Evolutionary conservation across 176 grass and related monocot genomes (phyloP).

Genomic region (Musa acuminata): DNA sequence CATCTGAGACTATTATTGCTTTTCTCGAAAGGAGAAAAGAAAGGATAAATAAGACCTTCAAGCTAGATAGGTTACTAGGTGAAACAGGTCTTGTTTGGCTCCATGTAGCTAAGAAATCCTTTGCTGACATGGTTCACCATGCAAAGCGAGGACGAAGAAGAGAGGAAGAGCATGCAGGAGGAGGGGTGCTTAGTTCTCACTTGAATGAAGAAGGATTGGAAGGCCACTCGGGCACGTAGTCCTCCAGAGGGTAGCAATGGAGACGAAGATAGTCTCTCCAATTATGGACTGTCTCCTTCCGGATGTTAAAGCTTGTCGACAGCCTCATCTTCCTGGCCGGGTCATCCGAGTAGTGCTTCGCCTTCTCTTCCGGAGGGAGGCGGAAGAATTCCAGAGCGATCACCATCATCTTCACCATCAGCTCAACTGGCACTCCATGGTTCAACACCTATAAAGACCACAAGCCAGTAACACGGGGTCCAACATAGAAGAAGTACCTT

Average conservation of each 20-base stretch:
- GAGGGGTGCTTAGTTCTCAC: background rate
- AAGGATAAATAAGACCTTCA: no score
- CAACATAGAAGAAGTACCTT: no score
- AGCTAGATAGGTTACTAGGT: no score
- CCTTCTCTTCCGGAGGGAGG: slow-evolving; percentile 2
- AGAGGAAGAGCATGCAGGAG: no score
- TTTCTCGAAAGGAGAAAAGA: no score
- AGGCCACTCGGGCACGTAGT: background rate
- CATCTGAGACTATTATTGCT: no score
- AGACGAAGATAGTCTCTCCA: slow-evolving; percentile 6
- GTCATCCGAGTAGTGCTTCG: slow-evolving; percentile 5
- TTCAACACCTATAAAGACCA: background rate
- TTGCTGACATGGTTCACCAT: no score
- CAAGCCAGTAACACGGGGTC: background rate
- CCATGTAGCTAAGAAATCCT: no score
- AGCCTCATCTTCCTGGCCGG: background rate
- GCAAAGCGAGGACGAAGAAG: no score
- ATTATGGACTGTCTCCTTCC: slow-evolving; percentile 1
- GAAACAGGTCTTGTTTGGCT: no score
- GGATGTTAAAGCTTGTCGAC: slow-evolving; percentile 10
- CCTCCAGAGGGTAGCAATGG: slow-evolving; percentile 10
- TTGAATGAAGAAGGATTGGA: background rate
- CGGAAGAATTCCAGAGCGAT: background rate
- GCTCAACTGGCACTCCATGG: background rate
- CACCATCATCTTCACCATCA: background rate